A percentile compares a stretch with the other conserved stretches of the same genome.
phyloP scores from a whole-genome alignment of 805 yeast genomes.

The Starmerella scarabaei region DNA sequence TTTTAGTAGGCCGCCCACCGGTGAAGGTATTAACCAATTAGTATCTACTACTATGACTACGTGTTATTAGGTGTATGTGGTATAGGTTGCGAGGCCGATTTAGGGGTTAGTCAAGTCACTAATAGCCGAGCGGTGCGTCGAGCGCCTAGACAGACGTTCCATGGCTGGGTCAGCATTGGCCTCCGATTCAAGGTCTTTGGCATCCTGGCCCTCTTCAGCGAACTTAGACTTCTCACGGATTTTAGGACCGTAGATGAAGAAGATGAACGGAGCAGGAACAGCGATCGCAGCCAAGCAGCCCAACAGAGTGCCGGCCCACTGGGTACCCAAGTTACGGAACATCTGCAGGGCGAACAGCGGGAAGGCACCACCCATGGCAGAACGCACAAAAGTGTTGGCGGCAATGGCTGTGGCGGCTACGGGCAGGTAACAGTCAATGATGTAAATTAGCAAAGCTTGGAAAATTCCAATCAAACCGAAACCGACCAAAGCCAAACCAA shows the following conservation, averaged over 20 bases:
- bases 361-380: slow-evolving; percentile 47
- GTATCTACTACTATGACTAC: too few species aligned
- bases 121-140: too few species aligned
- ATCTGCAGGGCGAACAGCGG: slow-evolving; percentile 45
- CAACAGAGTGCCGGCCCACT: slow-evolving; percentile 44
- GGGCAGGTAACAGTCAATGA: slow-evolving; percentile 46
- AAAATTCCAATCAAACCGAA: slow-evolving; percentile 44
- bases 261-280: slow-evolving; percentile 46
- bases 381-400: slow-evolving; percentile 47
- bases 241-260: slow-evolving; percentile 36
- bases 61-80: too few species aligned
- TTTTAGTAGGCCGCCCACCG: too few species aligned
- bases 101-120: too few species aligned
- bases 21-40: too few species aligned
- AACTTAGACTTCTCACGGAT: slow-evolving; percentile 18
- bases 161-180: slow-evolving; percentile 16
- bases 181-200: slow-evolving; percentile 11
- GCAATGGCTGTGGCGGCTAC: slow-evolving; percentile 55
- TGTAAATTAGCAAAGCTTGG: slow-evolving; percentile 46
- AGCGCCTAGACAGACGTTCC: too few species aligned
- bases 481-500: slow-evolving; percentile 43
- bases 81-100: too few species aligned
- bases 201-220: slow-evolving; percentile 15
- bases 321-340: slow-evolving; percentile 38
- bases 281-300: slow-evolving; percentile 38